A percentile compares a stretch with the other conserved stretches of the same genome.
Evolutionary conservation across 495 filamentous ascomycete genomes (phyloP).

Genomic region (Podospora tetraspora): DNA sequence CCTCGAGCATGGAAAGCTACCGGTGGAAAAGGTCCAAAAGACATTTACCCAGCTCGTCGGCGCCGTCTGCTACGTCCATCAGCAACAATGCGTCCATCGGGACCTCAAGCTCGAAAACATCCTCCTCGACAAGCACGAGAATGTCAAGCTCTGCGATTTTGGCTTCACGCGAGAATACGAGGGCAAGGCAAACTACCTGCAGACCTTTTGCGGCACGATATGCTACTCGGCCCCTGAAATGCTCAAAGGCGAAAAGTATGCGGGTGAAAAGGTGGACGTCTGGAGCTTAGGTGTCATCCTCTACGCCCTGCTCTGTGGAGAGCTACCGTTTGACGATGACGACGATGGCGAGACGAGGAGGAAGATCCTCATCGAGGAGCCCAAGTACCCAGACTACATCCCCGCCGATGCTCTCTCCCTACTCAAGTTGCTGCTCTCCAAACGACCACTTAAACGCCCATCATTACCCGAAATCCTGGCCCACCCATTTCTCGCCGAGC

Average conservation of each 20-base stretch:
- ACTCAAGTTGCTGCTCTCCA: conserved; percentile 72
- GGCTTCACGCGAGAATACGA: conserved; percentile 98
- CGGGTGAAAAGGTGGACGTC: conserved; percentile 93
- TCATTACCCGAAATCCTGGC: conserved; percentile 80
- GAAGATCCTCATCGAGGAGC: conserved; percentile 78
- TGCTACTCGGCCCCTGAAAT: conserved; percentile 98
- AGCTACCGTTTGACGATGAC: conserved; percentile 95
- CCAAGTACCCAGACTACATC: conserved; percentile 75
- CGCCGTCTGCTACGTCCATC: conserved; percentile 92
- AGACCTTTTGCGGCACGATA: conserved; percentile 96
- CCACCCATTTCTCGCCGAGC: conserved; percentile 83
- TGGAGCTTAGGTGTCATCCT: conserved; percentile 98
- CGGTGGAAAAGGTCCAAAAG: conserved; percentile 84
- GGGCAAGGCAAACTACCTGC: conserved; percentile 87
- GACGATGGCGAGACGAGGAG: conserved; percentile 78
- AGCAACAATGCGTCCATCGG: conserved; percentile 91
- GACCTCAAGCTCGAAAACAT: conserved; percentile 98
- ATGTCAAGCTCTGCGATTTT: conserved; percentile 98
- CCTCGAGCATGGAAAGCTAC: conserved; percentile 74
- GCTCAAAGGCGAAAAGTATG: conserved; percentile 97
- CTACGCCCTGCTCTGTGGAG: conserved; percentile 85
- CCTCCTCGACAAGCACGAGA: conserved; percentile 90
- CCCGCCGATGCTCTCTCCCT: conserved; percentile 71
- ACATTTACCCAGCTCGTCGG: conserved; percentile 96
- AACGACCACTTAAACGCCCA: conserved; percentile 79